Evolutionary conservation across 1,284 basidiomycete species (phyloP), one percentile per base, ranked within the genome.

Genomic region (Ustilago nuda): DNA sequence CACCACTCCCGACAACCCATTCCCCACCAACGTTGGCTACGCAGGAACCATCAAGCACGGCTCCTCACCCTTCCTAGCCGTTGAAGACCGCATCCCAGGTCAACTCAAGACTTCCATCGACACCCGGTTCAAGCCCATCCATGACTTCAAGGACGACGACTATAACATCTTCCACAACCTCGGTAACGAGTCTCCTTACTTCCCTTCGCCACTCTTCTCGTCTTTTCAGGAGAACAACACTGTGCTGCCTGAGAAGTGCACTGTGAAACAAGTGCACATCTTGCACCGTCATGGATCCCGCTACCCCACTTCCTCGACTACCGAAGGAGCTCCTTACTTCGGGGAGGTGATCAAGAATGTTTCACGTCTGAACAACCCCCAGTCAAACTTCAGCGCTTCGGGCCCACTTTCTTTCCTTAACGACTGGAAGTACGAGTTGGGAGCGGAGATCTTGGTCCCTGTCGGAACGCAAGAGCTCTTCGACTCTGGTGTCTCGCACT

Each of bases 401-500:
- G 92, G 91, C 0, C 87, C 89, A 4, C 86, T 94, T 6, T 82
- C 88, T 0, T 94, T 94, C 83, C 87, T 94, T 86, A 93, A 93
- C 79, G 88, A 89, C 35, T 95, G 88, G 88, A 79, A 78, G 30
- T 88, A 88, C 76, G 72, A 86, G 61, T 83, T 89, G 7, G 88
- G 88, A 19, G 84, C 92, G 87, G 92, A 94, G 87, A 83, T 90
- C 35, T 87, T 94, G 59, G 93, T 92, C 27, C 92, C 93, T 0
- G 93, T 94, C 72, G 93, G 93, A 59, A 88, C 92, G 46, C 91
- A 93, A 82, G 92, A 94, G 82, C 75, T 86, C n/a, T 87, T 84
- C 48, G 81, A 84, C 52, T 77, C 78, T 30, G 85, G 84, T 56
- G 82, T 85, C 2, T 48, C 76, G 36, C 66, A 80, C 57, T 81